A percentile compares a stretch with the other conserved stretches of the same genome.
These are phyloP conservation scores for Lactifluus hygrophoroides DNA, from an alignment of 768 basidiomycete genomes.

Conservation along the genomic window DNA sequence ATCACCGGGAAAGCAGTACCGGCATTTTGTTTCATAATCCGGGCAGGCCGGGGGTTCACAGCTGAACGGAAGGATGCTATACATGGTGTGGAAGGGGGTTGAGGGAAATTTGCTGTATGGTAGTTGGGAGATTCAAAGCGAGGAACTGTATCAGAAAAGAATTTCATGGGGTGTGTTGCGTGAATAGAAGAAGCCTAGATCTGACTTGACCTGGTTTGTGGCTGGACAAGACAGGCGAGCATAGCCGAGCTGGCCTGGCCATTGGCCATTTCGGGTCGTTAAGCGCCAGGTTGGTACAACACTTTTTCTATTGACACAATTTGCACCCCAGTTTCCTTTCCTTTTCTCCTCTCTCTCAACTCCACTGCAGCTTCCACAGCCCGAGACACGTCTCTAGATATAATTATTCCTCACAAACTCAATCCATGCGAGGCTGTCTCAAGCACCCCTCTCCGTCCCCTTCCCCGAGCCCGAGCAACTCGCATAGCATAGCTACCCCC, in stretches of 20 bases:
- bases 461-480: background rate
- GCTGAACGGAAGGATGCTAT: background rate
- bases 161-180: background rate
- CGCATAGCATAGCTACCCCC: slow-evolving; percentile 10
- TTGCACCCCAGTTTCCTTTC: background rate
- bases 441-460: slow-evolving; percentile 3
- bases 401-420: background rate
- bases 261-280: background rate
- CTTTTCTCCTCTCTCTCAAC: background rate
- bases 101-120: slow-evolving; percentile 5
- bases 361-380: background rate
- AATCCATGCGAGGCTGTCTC: slow-evolving; percentile 20
- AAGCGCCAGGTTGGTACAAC: no score
- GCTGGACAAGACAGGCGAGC: no score
- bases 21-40: background rate
- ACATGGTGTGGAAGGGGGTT: background rate
- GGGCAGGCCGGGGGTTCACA: background rate
- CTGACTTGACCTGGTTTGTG: no score
- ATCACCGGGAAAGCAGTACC: background rate
- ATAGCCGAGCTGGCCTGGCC: background rate
- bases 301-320: background rate
- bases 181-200: background rate
- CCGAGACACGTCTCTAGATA: background rate
- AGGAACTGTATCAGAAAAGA: no score
- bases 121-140: background rate